Evolutionary conservation across 805 yeast species (phyloP), one percentile per base, ranked within the genome.

Genomic region (Debaryomyces hansenii): DNA sequence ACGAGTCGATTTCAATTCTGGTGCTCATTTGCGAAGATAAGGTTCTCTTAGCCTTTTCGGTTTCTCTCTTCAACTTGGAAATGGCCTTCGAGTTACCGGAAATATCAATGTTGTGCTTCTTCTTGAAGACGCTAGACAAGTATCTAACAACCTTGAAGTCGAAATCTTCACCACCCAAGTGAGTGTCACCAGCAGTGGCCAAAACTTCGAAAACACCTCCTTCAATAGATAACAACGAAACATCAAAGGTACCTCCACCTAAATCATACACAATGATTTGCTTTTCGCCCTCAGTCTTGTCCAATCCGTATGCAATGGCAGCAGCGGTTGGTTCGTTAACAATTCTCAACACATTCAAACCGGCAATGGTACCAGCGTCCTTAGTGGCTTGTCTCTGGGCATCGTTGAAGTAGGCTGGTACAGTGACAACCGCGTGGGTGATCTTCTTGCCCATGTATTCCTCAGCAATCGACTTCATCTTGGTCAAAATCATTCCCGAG

Each of bases 311-410:
- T 16, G 69, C 68, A 89, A 83, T 87, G 72, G 87, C 84, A 71
- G 85, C 87, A 49, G 85, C 85, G 52, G 87, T 56, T 40, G 96
- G 96, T 78, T 90, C 96, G 76, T 90, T 89, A 63, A 89, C 87
- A 69, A 90, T 87, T 75, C 96, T 83, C 70, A 87, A 78, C 51
- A 89, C 95, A 72, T 89, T 89, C 70, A 90, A 77, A 64, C 96
- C 96, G 47, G 96, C 91, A 79, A 90, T 87, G 58, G 85, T 75
- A 79, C 96, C 96, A 50, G 96, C 96, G 70, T 89, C 96, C 80
- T 90, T 91, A 64, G 97, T 90, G 51, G 97, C 97, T 76, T 91
- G 97, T 79, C 97, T 88, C 77, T 91, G 97, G 47, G 97, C 90
- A 74, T 90, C 97, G 75, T 91, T 91, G 82, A 90, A 90, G 78